These are phyloP conservation scores for Rhytidiadelphus loreus DNA, from an alignment of 225 moss, liverwort and hornwort genomes.

Conservation along the genomic window DNA sequence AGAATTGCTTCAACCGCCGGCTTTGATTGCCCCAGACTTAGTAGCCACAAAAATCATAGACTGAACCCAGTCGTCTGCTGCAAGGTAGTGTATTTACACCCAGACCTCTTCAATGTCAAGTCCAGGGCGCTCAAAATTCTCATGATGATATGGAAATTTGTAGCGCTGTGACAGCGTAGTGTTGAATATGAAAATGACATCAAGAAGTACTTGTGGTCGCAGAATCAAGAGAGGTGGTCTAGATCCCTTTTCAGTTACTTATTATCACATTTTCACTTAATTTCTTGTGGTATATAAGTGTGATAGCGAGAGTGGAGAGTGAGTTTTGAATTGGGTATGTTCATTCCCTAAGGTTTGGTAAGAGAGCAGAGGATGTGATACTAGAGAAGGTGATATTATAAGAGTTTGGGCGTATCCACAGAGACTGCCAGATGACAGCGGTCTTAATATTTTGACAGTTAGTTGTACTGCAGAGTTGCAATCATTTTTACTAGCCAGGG, in stretches of 20 bases:
- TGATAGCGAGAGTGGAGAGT: background rate
- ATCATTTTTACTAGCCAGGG: background rate
- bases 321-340: background rate
- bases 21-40: conserved; percentile 41
- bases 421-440: background rate
- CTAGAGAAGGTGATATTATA: background rate
- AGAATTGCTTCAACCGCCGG: conserved; percentile 22
- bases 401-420: background rate
- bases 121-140: background rate
- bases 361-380: background rate
- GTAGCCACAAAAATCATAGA: conserved; percentile 51
- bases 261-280: background rate
- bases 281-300: background rate
- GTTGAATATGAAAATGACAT: background rate
- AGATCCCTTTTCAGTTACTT: background rate
- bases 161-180: background rate
- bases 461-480: background rate
- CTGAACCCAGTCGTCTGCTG: background rate
- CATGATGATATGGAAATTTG: background rate
- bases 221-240: background rate
- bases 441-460: background rate
- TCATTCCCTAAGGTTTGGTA: background rate
- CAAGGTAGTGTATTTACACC: background rate
- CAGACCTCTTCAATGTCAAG: background rate
- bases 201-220: background rate